Conservation (phyloP, 768 basidiomycete species). For the Russula sp. region DNA sequence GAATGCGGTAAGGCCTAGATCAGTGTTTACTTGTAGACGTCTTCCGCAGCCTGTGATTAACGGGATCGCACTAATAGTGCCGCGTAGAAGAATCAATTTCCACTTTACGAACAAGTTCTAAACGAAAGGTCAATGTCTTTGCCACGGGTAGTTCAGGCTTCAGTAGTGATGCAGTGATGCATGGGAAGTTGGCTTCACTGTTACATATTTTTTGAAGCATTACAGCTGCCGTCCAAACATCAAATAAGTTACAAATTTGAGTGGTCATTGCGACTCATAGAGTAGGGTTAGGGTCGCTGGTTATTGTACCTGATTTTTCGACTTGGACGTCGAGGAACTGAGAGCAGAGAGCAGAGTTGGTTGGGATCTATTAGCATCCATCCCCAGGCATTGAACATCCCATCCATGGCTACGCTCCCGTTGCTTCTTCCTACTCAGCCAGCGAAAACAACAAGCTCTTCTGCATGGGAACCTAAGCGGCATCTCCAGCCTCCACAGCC, state of each 20-base stretch:
- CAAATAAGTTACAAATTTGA: too few species aligned
- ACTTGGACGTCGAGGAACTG: constrained; percentile 7
- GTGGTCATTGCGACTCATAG: not conserved
- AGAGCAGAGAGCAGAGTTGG: constrained; percentile 4
- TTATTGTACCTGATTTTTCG: too few species aligned
- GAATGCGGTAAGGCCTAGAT: too few species aligned
- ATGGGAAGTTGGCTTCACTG: not conserved
- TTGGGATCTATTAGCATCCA: not conserved
- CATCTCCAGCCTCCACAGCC: constrained; percentile 70
- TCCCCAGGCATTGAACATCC: not conserved
- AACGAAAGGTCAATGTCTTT: not conserved
- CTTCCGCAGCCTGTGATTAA: too few species aligned
- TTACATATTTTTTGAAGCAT: not conserved
- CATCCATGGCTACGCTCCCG: constrained; percentile 40
- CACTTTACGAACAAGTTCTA: too few species aligned
- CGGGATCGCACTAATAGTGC: too few species aligned
- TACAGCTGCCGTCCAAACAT: not conserved
- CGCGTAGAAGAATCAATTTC: too few species aligned
- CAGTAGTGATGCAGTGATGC: too few species aligned
- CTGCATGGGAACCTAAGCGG: constrained; percentile 74
- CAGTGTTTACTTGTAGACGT: too few species aligned
- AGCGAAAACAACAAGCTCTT: constrained; percentile 40
- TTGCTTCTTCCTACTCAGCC: constrained; percentile 53
- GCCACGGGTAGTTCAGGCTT: not conserved
- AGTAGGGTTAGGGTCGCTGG: constrained; percentile 5